Base-by-base conservation (phyloP, 2,329 filamentous ascomycete species). In the Teratosphaeria viscida region DNA sequence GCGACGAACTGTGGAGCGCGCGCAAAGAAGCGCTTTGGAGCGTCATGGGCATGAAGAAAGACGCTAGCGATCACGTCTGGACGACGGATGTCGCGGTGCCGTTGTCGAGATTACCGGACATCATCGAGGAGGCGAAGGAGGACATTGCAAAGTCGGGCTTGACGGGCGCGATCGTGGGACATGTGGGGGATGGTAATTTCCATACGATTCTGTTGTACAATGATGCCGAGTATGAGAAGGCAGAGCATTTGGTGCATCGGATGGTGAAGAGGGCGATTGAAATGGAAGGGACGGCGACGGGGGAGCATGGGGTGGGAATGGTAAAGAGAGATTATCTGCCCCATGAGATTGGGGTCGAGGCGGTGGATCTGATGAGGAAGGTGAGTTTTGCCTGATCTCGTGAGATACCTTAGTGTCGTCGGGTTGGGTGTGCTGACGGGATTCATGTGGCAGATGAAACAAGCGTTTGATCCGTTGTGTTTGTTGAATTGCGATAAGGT, bases 221-320 rank as follows among this genome's bases (percentile, higher is more conserved):
- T 60, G 82, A 88, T n/a, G 75, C 79, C 26, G 85, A 92, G 72
- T 81, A 85, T 64, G 75, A 79, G 60, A 80, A 82, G 58, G 87
- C 87, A 2, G 87, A 90, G 68, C 80, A 81, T 49, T 77, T 92
- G 29, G 87, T 94, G 29, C 88, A 92, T 71, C 81, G 85, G 60
- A 94, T 94, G 90, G 88, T 92, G 59, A 91, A 92, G 80, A 81
- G 88, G 62, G 90, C 90, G 0, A 85, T 95, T 55, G 88, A 90
- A 75, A 72, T 74, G 70, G 89, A 94, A 74, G 90, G 90, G 8
- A 94, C 90, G 0, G 89, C 91, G 1, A 92, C 89, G 12, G 90
- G 89, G 58, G 89, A 95, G 74, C 89, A 95, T 72, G 89, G 89
- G 52, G 86, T 94, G 57, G 89, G 89, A 6, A 77, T 95, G 55